phyloP scores from a whole-genome alignment of 768 basidiomycete genomes.

The Glaciozyma antarctica region DNA sequence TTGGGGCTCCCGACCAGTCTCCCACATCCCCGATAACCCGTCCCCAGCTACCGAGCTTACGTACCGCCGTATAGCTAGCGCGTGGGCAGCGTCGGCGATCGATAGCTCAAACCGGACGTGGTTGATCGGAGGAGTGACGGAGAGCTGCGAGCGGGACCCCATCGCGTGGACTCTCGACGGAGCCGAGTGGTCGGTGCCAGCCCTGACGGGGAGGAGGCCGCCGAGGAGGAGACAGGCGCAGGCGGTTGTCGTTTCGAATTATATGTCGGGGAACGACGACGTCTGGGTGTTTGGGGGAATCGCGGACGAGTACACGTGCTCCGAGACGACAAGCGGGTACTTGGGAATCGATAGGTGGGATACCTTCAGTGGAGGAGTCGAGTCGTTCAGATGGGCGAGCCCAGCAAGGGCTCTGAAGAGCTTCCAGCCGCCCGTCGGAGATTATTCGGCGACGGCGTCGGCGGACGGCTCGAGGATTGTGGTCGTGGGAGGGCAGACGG shows the following conservation, averaged over 20 bases:
- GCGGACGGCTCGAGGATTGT: slow-evolving; percentile 5
- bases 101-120: slow-evolving; percentile 4
- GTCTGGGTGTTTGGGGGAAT: slow-evolving; percentile 33
- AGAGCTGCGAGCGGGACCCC: slow-evolving; percentile 18
- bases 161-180: slow-evolving; percentile 4
- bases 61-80: neutral
- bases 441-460: slow-evolving; percentile 23
- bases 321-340: slow-evolving; percentile 30
- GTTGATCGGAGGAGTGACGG: slow-evolving; percentile 27
- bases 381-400: slow-evolving; percentile 15
- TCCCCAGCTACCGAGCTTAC: neutral
- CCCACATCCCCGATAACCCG: slow-evolving; percentile 25
- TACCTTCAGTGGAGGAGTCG: slow-evolving; percentile 9
- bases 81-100: slow-evolving; percentile 14
- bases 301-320: slow-evolving; percentile 31
- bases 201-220: slow-evolving; percentile 6
- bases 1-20: slow-evolving; percentile 14
- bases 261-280: slow-evolving; percentile 17
- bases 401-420: neutral
- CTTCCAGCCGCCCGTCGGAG: slow-evolving; percentile 28
- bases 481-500: slow-evolving; percentile 31
- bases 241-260: slow-evolving; percentile 14
- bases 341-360: slow-evolving; percentile 30
- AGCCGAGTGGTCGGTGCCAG: neutral
- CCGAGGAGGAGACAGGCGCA: slow-evolving; percentile 30